A percentile compares a stretch with the other conserved stretches of the same genome.
phyloP scores from a whole-genome alignment of 1,139 yeast species.

The Lodderomyces margitis region DNA sequence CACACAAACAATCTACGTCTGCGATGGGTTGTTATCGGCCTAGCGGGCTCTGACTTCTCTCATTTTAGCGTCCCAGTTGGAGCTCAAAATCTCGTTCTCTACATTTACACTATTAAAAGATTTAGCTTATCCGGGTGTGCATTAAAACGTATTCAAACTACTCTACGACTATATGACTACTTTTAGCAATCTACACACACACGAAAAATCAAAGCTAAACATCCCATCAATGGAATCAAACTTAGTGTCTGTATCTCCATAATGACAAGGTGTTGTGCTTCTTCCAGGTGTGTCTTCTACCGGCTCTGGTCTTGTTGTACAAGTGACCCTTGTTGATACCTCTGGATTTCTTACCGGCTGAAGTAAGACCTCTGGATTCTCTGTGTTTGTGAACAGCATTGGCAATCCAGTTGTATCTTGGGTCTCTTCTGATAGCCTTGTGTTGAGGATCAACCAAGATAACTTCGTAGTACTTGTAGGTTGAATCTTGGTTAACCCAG shows the following conservation, averaged over 20 bases:
- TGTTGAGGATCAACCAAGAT: constrained; percentile 96
- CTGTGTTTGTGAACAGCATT: constrained; percentile 99
- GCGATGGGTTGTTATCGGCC: background rate
- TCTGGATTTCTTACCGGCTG: constrained; percentile 98
- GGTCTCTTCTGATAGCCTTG: constrained; percentile 98
- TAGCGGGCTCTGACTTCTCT: no score
- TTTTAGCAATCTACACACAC: background rate
- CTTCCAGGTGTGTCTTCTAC: constrained; percentile 99
- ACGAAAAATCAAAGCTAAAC: background rate
- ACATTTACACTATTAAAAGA: background rate
- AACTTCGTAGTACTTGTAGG: constrained; percentile 98
- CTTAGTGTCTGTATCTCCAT: constrained; percentile 91
- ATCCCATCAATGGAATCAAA: background rate
- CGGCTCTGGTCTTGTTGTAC: constrained; percentile 97
- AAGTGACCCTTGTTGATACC: constrained; percentile 99
- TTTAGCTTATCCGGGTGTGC: background rate
- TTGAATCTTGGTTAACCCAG: constrained; percentile 99
- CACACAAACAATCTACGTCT: background rate
- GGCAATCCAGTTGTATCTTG: constrained; percentile 99
- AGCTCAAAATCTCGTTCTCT: no score
- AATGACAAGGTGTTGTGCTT: constrained; percentile 97
- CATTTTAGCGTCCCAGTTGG: no score
- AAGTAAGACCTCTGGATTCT: constrained; percentile 98
- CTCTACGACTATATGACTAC: background rate
- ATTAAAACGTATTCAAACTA: background rate